Evolutionary conservation across 768 basidiomycete species (phyloP).

Genomic region (Calvatia gigantea): DNA sequence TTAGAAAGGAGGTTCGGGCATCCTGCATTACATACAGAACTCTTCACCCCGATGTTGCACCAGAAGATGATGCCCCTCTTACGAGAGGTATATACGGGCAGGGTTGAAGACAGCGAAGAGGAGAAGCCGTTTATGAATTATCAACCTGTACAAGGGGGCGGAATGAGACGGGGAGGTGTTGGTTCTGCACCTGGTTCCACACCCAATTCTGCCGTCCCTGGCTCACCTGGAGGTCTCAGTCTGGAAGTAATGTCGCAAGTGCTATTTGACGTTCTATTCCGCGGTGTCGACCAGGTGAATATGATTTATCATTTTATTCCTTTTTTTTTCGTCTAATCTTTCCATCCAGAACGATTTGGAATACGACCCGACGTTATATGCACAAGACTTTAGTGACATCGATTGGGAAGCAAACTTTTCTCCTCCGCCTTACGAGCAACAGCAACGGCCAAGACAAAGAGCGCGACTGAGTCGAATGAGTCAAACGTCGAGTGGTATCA

Average conservation of each 20-base stretch:
- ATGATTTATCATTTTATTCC: too few species aligned
- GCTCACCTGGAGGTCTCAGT: neutral
- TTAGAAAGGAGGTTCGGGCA: conserved; percentile 82
- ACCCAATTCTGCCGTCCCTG: neutral
- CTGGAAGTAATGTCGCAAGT: neutral
- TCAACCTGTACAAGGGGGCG: neutral
- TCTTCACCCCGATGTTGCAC: conserved; percentile 71
- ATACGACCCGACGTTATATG: conserved; percentile 73
- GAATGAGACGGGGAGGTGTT: neutral
- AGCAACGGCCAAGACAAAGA: neutral
- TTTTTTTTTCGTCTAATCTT: neutral
- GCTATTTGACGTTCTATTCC: neutral
- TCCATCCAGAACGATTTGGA: conserved; percentile 66
- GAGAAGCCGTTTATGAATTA: neutral
- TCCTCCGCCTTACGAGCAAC: neutral
- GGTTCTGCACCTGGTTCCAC: neutral
- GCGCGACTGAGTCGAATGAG: neutral
- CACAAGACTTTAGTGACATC: conserved; percentile 74
- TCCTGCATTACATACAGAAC: conserved; percentile 67
- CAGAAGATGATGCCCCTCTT: conserved; percentile 62
- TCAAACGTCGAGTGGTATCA: neutral
- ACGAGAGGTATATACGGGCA: conserved; percentile 55
- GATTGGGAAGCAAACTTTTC: conserved; percentile 66
- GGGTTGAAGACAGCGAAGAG: conserved; percentile 23
- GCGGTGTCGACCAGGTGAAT: neutral